Conservation (phyloP, 2,329 filamentous ascomycete species). For the Sclerotinia minor region DNA sequence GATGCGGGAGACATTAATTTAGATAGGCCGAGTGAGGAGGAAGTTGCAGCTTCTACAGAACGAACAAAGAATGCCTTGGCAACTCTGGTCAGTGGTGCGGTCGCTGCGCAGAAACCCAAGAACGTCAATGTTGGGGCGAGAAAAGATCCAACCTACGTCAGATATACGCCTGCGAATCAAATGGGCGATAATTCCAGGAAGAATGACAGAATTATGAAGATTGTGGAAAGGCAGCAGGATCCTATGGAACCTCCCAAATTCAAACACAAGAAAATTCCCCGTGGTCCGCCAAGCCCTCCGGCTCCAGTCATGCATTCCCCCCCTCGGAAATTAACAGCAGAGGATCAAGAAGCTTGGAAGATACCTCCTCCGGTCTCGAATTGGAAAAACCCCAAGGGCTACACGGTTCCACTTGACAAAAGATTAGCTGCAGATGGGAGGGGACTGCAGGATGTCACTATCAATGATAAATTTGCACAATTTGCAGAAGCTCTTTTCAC, state of each 20-base stretch:
- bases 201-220: conserved; percentile 97
- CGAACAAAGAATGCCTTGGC: conserved; percentile 85
- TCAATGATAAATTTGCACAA: conserved; percentile 98
- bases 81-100: conserved; percentile 77
- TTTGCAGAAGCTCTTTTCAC: conserved; percentile 94
- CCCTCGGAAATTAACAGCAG: conserved; percentile 89
- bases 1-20: conserved; percentile 90
- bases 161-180: conserved; percentile 93
- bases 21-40: conserved; percentile 78
- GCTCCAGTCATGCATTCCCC: conserved; percentile 95
- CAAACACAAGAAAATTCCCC: conserved; percentile 97
- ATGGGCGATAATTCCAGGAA: conserved; percentile 88
- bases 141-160: conserved; percentile 87
- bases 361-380: conserved; percentile 90
- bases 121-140: conserved; percentile 80
- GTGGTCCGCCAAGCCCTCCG: conserved; percentile 87
- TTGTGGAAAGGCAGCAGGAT: conserved; percentile 89
- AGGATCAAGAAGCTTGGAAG: conserved; percentile 96
- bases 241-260: conserved; percentile 98
- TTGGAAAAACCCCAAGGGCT: conserved; percentile 99
- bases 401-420: conserved; percentile 94
- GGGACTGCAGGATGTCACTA: conserved; percentile 87
- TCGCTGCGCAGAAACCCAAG: conserved; percentile 93
- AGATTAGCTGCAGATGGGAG: conserved; percentile 90
- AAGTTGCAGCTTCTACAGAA: conserved; percentile 81